Conservation (phyloP, 225 moss, liverwort and hornwort genomes). For the Physcomitrellopsis africana region DNA sequence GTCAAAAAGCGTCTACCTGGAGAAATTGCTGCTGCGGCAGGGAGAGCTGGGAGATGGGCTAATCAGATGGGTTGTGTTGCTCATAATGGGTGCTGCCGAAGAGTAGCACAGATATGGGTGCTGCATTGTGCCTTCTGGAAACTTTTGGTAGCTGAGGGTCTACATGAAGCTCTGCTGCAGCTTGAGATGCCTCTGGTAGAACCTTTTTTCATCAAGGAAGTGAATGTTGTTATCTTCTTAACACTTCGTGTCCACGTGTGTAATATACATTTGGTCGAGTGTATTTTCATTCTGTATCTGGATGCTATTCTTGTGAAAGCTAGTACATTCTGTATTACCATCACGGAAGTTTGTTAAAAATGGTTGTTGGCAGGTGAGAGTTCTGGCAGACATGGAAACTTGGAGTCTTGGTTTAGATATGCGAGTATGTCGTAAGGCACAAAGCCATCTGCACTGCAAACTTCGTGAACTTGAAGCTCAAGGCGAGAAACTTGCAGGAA, state of each 20-base stretch:
- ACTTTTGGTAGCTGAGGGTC: conserved; percentile 77
- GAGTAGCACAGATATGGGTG: conserved; percentile 80
- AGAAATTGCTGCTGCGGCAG: conserved; percentile 78
- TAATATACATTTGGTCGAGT: conserved; percentile 3
- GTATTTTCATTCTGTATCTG: background rate
- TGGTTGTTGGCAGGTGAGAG: conserved; percentile 68
- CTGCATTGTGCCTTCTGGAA: conserved; percentile 92
- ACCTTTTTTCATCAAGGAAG: conserved; percentile 7
- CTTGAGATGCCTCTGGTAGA: conserved; percentile 97
- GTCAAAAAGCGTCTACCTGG: conserved; percentile 81
- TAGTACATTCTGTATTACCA: background rate
- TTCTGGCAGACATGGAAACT: conserved; percentile 88
- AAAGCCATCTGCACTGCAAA: conserved; percentile 59
- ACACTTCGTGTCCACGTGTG: background rate
- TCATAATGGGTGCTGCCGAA: conserved; percentile 88
- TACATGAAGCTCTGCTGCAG: conserved; percentile 72
- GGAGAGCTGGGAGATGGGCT: conserved; percentile 90
- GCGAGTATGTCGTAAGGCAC: conserved; percentile 73
- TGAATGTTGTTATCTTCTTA: background rate
- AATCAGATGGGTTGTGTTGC: conserved; percentile 92
- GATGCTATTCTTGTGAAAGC: background rate
- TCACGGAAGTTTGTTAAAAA: background rate
- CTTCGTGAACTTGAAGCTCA: conserved; percentile 65
- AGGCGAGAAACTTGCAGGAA: conserved; percentile 84
- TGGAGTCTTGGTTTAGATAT: conserved; percentile 85